These are phyloP conservation scores for Gossypium gossypioides DNA, from an alignment of 441 rosid genomes.

Conservation along the genomic window DNA sequence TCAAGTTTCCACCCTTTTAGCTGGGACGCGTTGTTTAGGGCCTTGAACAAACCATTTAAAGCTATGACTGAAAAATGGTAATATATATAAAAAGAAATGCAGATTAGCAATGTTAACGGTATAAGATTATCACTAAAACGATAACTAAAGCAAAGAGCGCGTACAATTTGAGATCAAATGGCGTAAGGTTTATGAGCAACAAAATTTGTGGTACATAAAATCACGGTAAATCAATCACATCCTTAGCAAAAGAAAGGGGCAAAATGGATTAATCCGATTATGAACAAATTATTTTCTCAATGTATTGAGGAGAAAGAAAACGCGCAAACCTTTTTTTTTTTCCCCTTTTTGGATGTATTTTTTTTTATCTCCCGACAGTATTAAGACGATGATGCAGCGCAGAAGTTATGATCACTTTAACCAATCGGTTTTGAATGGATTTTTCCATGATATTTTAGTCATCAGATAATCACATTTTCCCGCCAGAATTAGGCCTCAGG, in stretches of 20 bases:
- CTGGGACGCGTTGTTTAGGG: conserved; percentile 48
- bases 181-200: background rate
- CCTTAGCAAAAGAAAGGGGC: background rate
- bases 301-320: too few species aligned
- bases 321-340: too few species aligned
- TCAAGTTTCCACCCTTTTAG: conserved; percentile 62
- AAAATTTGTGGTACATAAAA: background rate
- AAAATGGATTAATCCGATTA: background rate
- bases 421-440: background rate
- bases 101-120: background rate
- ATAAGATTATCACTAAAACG: background rate
- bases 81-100: background rate
- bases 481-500: background rate
- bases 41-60: conserved; percentile 51
- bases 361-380: background rate
- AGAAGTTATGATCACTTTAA: background rate
- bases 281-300: background rate
- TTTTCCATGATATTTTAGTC: background rate
- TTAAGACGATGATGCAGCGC: background rate
- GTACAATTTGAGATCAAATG: background rate
- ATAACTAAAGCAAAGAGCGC: background rate
- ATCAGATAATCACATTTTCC: background rate
- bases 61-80: conserved; percentile 42
- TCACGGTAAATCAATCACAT: background rate
- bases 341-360: too few species aligned